Base-by-base conservation (phyloP, 2,329 filamentous ascomycete genomes). In the Claviceps purpurea region DNA sequence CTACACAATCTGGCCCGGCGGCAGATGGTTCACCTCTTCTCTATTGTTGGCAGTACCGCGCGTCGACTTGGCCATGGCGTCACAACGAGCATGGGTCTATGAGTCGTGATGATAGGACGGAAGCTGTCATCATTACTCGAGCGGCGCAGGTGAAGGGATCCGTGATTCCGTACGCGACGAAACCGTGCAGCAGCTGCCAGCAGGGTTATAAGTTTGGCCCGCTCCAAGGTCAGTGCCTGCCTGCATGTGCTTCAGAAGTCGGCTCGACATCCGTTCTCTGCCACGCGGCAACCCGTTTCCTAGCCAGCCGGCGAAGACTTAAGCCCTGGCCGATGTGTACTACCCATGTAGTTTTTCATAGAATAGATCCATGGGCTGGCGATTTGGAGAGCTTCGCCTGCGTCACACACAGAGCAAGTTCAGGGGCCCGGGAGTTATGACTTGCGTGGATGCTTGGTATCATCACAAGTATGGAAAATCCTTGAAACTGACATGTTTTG, bases 41-140 rank as follows among this genome's bases (percentile, higher is more conserved):
- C 47, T 52, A 52, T 53, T 51, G 49, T 51, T 14, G 30, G 49
- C n/a, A 47, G 52, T 50, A 47, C 50, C 50, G 57, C 51, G 42
- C 49, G 48, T 47, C 26, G 47, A 55, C 40, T 34, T 34, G 50
- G 39, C 52, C 47, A 47, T 49, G 54, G 56, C 56, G 52, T 42
- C 54, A 56, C 39, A 54, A 40, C 41, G 43, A 48, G 47, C 52
- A 49, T 55, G 50, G 47, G 50, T 52, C 49, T 30, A n/a, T 34
- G 16, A 41, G 26, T 26, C 10, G 52, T 24, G 49, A 30, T 22
- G 41, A 49, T 34, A 20, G 42, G 46, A 48, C 16, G 42, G 16
- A 8, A 50, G 48, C 48, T 30, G 43, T 34, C 42, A 24, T 34
- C 30, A 34, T 34, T 34, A 38, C 44, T 18, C 16, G 6, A 49